Base-by-base conservation (phyloP, 2,329 filamentous ascomycete genomes). In the Fusarium sp. region DNA sequence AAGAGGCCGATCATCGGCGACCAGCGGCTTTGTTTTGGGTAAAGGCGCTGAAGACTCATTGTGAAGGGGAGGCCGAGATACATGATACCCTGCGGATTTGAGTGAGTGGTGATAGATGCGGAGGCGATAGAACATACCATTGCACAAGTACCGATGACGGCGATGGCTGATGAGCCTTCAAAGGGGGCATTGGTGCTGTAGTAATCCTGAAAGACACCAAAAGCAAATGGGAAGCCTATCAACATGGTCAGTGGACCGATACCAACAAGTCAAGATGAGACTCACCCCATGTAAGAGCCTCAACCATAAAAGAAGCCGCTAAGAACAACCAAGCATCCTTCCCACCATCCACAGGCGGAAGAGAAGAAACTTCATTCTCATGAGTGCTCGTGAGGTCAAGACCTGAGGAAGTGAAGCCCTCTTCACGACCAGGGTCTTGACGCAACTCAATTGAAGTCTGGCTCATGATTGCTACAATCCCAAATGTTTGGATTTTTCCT, bases 121-220 rank as follows among this genome's bases (percentile, higher is more conserved):
- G 7, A 7, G 9, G 22, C 31, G 11, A 65, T 66, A 70, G 72
- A 82, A 68, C 72, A 67, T 78, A 84, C 87, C 88, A 87, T 87
- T 7, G 89, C 84, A 61, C 86, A 89, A 4, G 90, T 93, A 2
- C 91, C 91, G 59, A 93, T 89, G 18, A 89, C 83, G 35, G 90
- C 86, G 54, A 92, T 89, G 46, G 85, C 82, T 33, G 84, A 82
- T 0, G 85, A 84, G 5, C 85, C 85, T 7, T 81, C 80, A 61
- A 93, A 93, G 3, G 88, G 87, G 8, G 84, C 84, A 64, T 90
- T 85, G 3, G 83, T 86, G 39, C 84, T 86, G 78, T 93, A 93
- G 79, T 92, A 91, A 56, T 91, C 86, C 73, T 93, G 90, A 75
- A 94, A 93, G 29, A 94, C 86, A 46, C 91, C 92, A 77, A 91